phyloP scores from a whole-genome alignment of 2,329 filamentous ascomycete species.

The Paraconiothyrium sp. region DNA sequence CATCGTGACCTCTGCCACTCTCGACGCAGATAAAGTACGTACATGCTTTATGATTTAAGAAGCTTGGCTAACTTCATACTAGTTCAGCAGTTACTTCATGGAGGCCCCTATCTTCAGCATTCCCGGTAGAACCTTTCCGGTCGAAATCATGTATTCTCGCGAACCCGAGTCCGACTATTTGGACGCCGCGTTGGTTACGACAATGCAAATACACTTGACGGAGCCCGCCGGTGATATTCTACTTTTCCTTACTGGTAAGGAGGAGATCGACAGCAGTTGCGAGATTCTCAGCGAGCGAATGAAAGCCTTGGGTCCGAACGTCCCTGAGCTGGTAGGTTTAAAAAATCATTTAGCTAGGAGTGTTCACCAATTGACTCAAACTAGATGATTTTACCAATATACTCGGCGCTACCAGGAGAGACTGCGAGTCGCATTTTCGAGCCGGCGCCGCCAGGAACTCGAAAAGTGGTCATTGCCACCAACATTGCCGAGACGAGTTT shows the following conservation, averaged over 20 bases:
- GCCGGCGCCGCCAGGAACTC: conserved; percentile 81
- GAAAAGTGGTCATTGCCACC: conserved; percentile 97
- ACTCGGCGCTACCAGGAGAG: conserved; percentile 90
- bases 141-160: conserved; percentile 93
- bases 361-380: conserved; percentile 63
- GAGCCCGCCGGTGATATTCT: conserved; percentile 93
- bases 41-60: no score
- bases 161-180: conserved; percentile 97
- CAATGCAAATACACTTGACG: conserved; percentile 97
- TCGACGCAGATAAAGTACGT: conserved; percentile 84
- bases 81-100: conserved; percentile 93
- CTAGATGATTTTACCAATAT: conserved; percentile 87
- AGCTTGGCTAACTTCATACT: no score
- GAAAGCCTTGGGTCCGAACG: not conserved
- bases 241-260: conserved; percentile 96
- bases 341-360: conserved; percentile 48
- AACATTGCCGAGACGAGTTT: conserved; percentile 99
- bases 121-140: conserved; percentile 91
- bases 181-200: conserved; percentile 90
- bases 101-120: conserved; percentile 97
- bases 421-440: conserved; percentile 96
- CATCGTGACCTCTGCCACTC: conserved; percentile 97
- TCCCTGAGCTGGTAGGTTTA: not conserved
- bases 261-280: conserved; percentile 89
- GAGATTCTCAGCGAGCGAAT: not conserved